phyloP scores from a whole-genome alignment of 371 early-diverging fungal genomes.

The Actinomucor elegans region DNA sequence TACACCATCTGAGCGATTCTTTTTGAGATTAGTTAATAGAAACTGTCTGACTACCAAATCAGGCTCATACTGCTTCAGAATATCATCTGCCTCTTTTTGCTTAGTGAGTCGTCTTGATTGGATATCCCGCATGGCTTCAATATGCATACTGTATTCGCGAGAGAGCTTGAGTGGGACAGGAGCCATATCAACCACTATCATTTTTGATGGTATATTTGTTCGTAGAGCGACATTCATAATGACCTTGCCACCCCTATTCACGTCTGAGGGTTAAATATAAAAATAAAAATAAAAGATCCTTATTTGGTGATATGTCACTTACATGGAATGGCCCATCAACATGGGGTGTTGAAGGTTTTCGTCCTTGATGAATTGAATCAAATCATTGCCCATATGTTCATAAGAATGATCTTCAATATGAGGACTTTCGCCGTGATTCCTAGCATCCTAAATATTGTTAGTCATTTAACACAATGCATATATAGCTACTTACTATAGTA shows the following conservation, averaged over 20 bases:
- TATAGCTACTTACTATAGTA: slow-evolving; percentile 45
- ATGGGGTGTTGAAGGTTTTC: slow-evolving; percentile 54
- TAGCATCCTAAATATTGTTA: slow-evolving; percentile 62
- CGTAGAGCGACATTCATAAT: slow-evolving; percentile 79
- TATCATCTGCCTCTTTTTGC: slow-evolving; percentile 72
- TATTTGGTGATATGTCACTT: too few relatives aligned
- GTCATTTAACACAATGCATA: not conserved
- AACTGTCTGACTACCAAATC: slow-evolving; percentile 78
- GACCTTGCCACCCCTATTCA: slow-evolving; percentile 74
- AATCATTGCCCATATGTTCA: slow-evolving; percentile 75
- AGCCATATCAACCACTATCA: slow-evolving; percentile 87
- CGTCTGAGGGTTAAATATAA: not conserved
- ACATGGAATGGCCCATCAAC: slow-evolving; percentile 90
- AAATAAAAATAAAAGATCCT: not conserved
- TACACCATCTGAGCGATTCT: slow-evolving; percentile 30
- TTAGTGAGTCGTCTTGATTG: slow-evolving; percentile 53
- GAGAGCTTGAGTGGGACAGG: slow-evolving; percentile 60
- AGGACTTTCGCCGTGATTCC: slow-evolving; percentile 95
- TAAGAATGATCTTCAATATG: slow-evolving; percentile 72
- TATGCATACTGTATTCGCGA: slow-evolving; percentile 58
- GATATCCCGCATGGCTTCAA: slow-evolving; percentile 67
- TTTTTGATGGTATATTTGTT: slow-evolving; percentile 51
- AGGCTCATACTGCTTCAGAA: slow-evolving; percentile 54
- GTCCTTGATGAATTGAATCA: slow-evolving; percentile 63
- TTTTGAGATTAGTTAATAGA: slow-evolving; percentile 85